Base-by-base conservation (phyloP, 78 protist genomes). In the Dictyostelium intermedium region DNA sequence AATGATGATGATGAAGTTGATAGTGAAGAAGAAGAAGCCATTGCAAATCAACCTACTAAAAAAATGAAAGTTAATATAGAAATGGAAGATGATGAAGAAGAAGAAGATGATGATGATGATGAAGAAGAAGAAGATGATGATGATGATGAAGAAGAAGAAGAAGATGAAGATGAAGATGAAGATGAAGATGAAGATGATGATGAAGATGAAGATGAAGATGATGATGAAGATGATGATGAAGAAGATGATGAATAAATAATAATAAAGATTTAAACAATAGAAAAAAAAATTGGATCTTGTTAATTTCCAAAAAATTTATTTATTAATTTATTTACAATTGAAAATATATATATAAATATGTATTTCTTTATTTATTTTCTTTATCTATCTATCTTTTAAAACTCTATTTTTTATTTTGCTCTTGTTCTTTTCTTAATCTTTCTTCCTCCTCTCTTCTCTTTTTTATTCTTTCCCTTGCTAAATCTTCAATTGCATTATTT, bases 381-480 rank as follows among this genome's bases (percentile, higher is more conserved):
- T 66, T n/a, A n/a, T n/a, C n/a, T n/a, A n/a, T 27, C 4, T 70
- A 25, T 30, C 4, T 70, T 70, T 20, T 50, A 79, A n/a, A n/a
- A n/a, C n/a, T 25, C 2, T 79, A 30, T 45, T 79, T 79, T 39
- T 47, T 47, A 70, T 70, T 70, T 70, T 32, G 35, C 6, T 70
- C 73, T 63, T 63, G 73, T 63, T 63, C 32, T 63, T 63, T 25
- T 63, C 13, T 25, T 63, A 32, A 32, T 70, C 7, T 14, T 47
- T 60, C 56, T n/a, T 37, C 82, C 34, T 84, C 82, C 50, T 70
- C 34, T 34, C 72, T 78, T 84, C 91, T 84, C 35, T 39, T 84
- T 84, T 47, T 66, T 47, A 84, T 84, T 39, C 91, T 34, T 2
- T 72, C 70, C 45, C 91, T 69, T 13, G 91, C 91, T 34, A 66